Conservation (phyloP, 306 rosid genomes). For the Rosa chinensis region DNA sequence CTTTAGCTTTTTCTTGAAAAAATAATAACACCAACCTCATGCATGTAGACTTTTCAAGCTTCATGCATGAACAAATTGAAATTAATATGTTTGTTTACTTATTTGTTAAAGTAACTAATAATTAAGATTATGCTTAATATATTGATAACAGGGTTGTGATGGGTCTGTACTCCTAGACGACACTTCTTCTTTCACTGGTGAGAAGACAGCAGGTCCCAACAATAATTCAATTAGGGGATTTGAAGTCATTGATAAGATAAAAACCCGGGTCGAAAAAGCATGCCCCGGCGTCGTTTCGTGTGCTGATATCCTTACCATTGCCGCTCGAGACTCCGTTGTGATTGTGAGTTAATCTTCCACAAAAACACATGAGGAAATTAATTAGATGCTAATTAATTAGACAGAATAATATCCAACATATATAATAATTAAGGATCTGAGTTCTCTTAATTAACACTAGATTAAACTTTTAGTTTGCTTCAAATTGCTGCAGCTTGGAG, state of each 20-base stretch:
- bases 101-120: neutral
- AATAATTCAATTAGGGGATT: slow-evolving; percentile 57
- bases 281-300: slow-evolving; percentile 78
- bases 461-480: neutral
- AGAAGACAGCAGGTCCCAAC: slow-evolving; percentile 70
- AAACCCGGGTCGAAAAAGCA: slow-evolving; percentile 43
- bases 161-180: slow-evolving; percentile 76
- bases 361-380: neutral
- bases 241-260: slow-evolving; percentile 56
- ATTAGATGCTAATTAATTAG: too few relatives aligned
- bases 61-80: neutral
- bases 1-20: neutral
- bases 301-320: slow-evolving; percentile 77
- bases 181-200: slow-evolving; percentile 53
- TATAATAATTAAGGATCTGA: neutral
- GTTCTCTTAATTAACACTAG: neutral
- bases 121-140: neutral
- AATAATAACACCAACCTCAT: neutral
- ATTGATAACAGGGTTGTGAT: slow-evolving; percentile 73
- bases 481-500: slow-evolving; percentile 59
- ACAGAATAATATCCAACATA: neutral
- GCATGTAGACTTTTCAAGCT: slow-evolving; percentile 2
- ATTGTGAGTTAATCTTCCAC: slow-evolving; percentile 42
- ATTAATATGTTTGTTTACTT: too few relatives aligned
- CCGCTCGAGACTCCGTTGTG: slow-evolving; percentile 75